Evolutionary conservation across 495 filamentous ascomycete genomes (phyloP).

Genomic region (Cryomyces minteri): DNA sequence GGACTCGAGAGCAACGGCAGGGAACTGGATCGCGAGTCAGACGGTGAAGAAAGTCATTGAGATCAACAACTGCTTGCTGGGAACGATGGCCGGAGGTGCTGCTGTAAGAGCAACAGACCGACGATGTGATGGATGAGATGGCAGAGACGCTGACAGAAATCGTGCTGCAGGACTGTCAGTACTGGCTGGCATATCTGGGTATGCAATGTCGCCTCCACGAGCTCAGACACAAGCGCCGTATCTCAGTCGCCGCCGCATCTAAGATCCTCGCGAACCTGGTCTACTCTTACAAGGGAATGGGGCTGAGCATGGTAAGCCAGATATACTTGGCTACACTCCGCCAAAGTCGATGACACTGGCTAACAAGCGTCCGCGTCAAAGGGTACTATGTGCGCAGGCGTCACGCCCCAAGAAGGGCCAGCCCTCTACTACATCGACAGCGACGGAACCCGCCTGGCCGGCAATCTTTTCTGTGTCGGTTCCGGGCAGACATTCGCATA

Average conservation of each 20-base stretch:
- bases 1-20: constrained; percentile 88
- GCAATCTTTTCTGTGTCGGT: constrained; percentile 95
- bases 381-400: constrained; percentile 96
- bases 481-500: constrained; percentile 98
- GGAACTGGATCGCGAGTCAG: constrained; percentile 97
- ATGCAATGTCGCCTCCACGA: constrained; percentile 99
- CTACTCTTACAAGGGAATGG: constrained; percentile 96
- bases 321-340: too few relatives aligned
- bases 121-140: not conserved
- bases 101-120: constrained; percentile 36
- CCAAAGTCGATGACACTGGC: not conserved
- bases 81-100: constrained; percentile 97
- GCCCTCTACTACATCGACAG: constrained; percentile 99
- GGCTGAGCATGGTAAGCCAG: constrained; percentile 54
- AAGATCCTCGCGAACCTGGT: constrained; percentile 98
- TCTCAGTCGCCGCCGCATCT: constrained; percentile 88
- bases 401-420: constrained; percentile 88
- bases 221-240: constrained; percentile 96
- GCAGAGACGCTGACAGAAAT: not conserved
- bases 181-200: constrained; percentile 94
- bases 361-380: not conserved
- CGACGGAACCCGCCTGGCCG: constrained; percentile 80
- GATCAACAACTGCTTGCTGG: constrained; percentile 78
- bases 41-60: constrained; percentile 99
- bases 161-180: constrained; percentile 69